Percentiles rank a stretch among this genome's conserved stretches.
phyloP scores from a whole-genome alignment of 345 rosid genomes.

The Aethionema arabicum region DNA sequence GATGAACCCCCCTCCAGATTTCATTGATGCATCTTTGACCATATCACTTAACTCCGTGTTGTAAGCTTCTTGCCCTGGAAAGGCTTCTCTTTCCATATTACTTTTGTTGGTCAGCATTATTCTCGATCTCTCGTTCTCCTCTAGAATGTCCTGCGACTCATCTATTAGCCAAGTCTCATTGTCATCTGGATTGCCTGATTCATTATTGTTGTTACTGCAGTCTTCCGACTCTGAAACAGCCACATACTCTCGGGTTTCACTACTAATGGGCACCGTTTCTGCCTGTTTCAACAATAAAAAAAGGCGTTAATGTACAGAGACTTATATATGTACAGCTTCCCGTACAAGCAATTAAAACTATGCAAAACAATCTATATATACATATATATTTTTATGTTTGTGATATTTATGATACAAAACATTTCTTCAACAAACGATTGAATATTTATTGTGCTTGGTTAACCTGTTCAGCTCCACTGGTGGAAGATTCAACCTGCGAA shows the following conservation, averaged over 20 bases:
- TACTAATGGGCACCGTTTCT: slow-evolving; percentile 44
- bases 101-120: slow-evolving; percentile 41
- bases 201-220: slow-evolving; percentile 31
- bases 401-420: neutral
- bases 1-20: slow-evolving; percentile 38
- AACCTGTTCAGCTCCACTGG: slow-evolving; percentile 44
- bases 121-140: slow-evolving; percentile 46
- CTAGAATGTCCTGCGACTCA: slow-evolving; percentile 47
- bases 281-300: slow-evolving; percentile 45
- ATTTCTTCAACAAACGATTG: slow-evolving; percentile 46
- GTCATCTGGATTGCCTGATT: slow-evolving; percentile 33
- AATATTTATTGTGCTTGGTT: slow-evolving; percentile 44
- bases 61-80: slow-evolving; percentile 31
- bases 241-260: slow-evolving; percentile 46
- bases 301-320: neutral
- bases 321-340: slow-evolving; percentile 16
- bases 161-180: slow-evolving; percentile 37
- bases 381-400: slow-evolving; percentile 10
- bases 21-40: slow-evolving; percentile 25
- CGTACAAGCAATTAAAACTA: neutral
- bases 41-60: slow-evolving; percentile 30
- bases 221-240: slow-evolving; percentile 33
- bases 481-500: slow-evolving; percentile 49
- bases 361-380: neutral
- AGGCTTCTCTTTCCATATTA: slow-evolving; percentile 38